Evolutionary conservation across 768 basidiomycete genomes (phyloP).

Genomic region (Tubosaeta sp.): DNA sequence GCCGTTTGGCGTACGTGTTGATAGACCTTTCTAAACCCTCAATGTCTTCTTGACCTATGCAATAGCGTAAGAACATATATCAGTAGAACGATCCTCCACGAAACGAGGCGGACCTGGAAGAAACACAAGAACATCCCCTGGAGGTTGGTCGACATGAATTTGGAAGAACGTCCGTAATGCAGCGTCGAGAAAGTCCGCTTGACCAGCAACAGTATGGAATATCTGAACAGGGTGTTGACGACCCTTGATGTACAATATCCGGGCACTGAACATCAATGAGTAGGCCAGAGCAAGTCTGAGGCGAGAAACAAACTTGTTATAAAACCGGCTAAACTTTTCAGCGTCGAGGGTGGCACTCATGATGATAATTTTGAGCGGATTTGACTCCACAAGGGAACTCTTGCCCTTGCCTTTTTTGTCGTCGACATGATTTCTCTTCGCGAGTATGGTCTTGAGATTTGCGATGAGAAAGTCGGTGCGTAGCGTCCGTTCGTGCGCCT

Average conservation of each 20-base stretch:
- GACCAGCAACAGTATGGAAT: constrained; percentile 69
- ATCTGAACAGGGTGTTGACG: constrained; percentile 89
- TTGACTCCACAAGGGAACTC: constrained; percentile 33
- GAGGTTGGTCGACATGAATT: constrained; percentile 74
- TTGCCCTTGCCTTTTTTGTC: constrained; percentile 47
- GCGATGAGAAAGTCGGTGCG: constrained; percentile 93
- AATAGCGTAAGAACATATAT: background rate
- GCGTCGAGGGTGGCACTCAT: constrained; percentile 99
- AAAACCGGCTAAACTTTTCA: constrained; percentile 89
- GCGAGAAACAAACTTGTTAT: constrained; percentile 56
- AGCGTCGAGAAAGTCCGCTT: constrained; percentile 82
- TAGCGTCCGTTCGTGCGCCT: constrained; percentile 94
- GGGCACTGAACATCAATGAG: constrained; percentile 52
- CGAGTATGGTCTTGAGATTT: constrained; percentile 79
- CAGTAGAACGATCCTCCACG: background rate
- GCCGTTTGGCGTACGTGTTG: constrained; percentile 57
- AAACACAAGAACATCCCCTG: constrained; percentile 91
- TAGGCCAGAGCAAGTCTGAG: background rate
- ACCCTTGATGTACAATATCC: constrained; percentile 87
- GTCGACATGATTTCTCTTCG: constrained; percentile 47
- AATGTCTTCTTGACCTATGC: constrained; percentile 90
- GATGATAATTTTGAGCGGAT: constrained; percentile 85
- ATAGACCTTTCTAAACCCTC: constrained; percentile 81
- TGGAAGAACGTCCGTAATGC: constrained; percentile 93
- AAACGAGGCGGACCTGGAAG: constrained; percentile 58